Evolutionary conservation across 371 early-diverging fungal genomes (phyloP).

Genomic region (Rhizopus delemar): DNA sequence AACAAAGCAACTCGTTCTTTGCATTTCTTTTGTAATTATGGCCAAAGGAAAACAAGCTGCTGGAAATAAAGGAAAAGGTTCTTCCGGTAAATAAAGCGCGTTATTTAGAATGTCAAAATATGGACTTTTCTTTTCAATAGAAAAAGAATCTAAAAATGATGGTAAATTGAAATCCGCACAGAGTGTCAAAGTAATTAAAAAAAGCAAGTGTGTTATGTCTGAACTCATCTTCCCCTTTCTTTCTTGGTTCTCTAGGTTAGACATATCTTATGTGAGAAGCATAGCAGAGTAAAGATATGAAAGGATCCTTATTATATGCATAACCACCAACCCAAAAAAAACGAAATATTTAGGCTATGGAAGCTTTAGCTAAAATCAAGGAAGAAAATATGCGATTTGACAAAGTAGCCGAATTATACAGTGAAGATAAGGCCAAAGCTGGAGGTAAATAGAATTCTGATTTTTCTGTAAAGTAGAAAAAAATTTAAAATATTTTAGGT

Average conservation of each 20-base stretch:
- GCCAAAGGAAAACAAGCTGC: slow-evolving; percentile 53
- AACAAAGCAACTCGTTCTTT: not conserved
- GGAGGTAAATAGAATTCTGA: slow-evolving; percentile 25
- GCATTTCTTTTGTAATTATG: slow-evolving; percentile 27
- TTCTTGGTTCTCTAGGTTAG: slow-evolving; percentile 55
- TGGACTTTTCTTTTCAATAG: not conserved
- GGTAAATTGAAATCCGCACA: slow-evolving; percentile 76
- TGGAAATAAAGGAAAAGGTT: slow-evolving; percentile 41
- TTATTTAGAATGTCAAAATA: not conserved
- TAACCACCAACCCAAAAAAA: not conserved
- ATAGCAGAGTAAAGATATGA: slow-evolving; percentile 54
- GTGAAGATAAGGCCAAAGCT: slow-evolving; percentile 87
- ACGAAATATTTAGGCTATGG: slow-evolving; percentile 32
- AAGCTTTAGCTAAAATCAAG: slow-evolving; percentile 64
- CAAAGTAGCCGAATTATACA: slow-evolving; percentile 73
- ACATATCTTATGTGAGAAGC: slow-evolving; percentile 87
- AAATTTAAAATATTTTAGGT: not conserved
- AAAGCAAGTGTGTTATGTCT: not conserved
- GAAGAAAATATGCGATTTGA: slow-evolving; percentile 65
- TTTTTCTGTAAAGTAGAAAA: too few species aligned
- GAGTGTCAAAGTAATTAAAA: slow-evolving; percentile 58
- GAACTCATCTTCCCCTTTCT: too few species aligned
- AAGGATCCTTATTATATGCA: not conserved
- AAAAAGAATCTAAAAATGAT: slow-evolving; percentile 45
- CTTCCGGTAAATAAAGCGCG: slow-evolving; percentile 5